Evolutionary conservation across 371 early-diverging fungal genomes (phyloP).

Genomic region (Umbelopsis sp.): DNA sequence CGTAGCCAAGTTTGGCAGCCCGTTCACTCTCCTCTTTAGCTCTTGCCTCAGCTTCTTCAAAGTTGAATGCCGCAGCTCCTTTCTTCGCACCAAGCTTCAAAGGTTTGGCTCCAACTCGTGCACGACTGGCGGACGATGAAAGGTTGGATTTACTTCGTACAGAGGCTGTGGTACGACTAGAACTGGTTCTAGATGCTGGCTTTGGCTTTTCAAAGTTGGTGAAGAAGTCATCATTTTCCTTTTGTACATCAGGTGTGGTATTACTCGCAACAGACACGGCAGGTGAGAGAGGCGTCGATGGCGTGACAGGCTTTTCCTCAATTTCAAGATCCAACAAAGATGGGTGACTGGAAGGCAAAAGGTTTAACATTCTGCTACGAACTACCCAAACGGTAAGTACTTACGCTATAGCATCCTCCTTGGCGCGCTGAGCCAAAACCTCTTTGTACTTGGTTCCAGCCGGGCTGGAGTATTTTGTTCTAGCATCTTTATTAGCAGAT

Average conservation of each 20-base stretch:
- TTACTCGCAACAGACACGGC: conserved; percentile 22
- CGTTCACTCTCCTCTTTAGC: conserved; percentile 86
- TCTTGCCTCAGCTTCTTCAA: conserved; percentile 90
- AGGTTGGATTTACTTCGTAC: conserved; percentile 28
- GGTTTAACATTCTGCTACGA: background rate
- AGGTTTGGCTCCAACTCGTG: conserved; percentile 55
- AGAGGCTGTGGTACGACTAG: conserved; percentile 27
- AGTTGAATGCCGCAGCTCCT: conserved; percentile 76
- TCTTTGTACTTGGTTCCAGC: conserved; percentile 87
- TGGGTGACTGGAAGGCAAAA: background rate
- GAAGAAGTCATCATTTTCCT: conserved; percentile 38
- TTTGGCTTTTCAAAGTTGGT: conserved; percentile 38
- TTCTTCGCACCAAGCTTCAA: conserved; percentile 85
- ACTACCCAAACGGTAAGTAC: conserved; percentile 14
- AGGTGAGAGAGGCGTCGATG: conserved; percentile 34
- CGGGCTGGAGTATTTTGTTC: conserved; percentile 80
- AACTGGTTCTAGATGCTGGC: conserved; percentile 22
- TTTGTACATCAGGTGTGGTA: conserved; percentile 4
- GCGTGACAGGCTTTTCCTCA: conserved; percentile 12
- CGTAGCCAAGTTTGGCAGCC: conserved; percentile 74
- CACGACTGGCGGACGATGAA: conserved; percentile 26
- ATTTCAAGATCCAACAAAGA: conserved; percentile 1
- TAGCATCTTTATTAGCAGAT: conserved; percentile 69
- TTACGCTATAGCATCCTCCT: conserved; percentile 75
- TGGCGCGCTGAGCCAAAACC: conserved; percentile 70